These are phyloP conservation scores for Schoenoplectus triqueter DNA, from an alignment of 202 grass and related monocot genomes.

Conservation along the genomic window DNA sequence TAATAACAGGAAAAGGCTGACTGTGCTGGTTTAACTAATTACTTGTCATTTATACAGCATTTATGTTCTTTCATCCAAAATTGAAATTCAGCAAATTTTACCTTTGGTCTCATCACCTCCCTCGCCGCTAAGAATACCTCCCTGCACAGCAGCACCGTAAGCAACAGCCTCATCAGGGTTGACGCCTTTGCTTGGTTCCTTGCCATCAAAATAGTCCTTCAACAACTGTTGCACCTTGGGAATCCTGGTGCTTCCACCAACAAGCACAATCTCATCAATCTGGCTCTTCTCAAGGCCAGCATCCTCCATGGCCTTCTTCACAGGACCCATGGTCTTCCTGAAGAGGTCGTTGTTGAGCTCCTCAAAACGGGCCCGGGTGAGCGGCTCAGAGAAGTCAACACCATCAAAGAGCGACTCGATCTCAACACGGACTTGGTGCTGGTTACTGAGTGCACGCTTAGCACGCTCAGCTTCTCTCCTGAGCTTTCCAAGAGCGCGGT, in stretches of 20 bases:
- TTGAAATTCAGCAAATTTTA: slow-evolving; percentile 33
- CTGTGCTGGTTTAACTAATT: not conserved
- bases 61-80: not conserved
- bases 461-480: slow-evolving; percentile 54
- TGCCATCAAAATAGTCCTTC: slow-evolving; percentile 54
- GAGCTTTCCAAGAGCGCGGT: slow-evolving; percentile 32
- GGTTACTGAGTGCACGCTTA: slow-evolving; percentile 57
- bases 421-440: slow-evolving; percentile 61
- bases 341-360: slow-evolving; percentile 60
- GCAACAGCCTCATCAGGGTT: slow-evolving; percentile 60
- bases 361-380: slow-evolving; percentile 57
- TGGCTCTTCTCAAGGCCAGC: slow-evolving; percentile 47
- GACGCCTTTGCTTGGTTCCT: slow-evolving; percentile 52
- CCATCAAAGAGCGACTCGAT: slow-evolving; percentile 57
- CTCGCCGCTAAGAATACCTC: slow-evolving; percentile 50
- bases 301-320: slow-evolving; percentile 65
- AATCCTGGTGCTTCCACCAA: slow-evolving; percentile 65
- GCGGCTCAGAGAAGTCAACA: slow-evolving; percentile 53
- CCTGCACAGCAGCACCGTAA: slow-evolving; percentile 55
- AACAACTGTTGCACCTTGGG: slow-evolving; percentile 67
- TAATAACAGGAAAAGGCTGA: not conserved
- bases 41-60: not conserved
- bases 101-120: slow-evolving; percentile 57
- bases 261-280: slow-evolving; percentile 58
- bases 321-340: slow-evolving; percentile 58